Evolutionary conservation across 305 asterid genomes (phyloP), one percentile per base, ranked within the genome.

Genomic region (Galium porrigens): DNA sequence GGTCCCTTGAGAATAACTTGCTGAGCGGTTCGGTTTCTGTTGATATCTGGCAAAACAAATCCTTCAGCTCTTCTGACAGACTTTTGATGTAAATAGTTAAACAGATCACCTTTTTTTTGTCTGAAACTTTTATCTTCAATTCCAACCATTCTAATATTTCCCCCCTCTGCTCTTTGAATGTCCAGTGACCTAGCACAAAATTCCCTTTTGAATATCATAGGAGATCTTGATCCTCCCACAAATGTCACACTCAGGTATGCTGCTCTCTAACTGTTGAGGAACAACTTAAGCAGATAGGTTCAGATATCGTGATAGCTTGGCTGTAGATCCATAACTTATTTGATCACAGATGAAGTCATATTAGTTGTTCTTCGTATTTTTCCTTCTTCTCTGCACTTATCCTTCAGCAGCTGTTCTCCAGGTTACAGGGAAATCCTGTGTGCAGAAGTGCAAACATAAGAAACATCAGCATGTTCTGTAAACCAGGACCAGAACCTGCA

Each of bases 161-260:
- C 42, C 65, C 48, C 46, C 52, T 61, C 6, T 65, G 57, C 44
- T 22, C 34, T 41, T 72, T 65, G 68, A 30, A 57, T 34, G 65
- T 69, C 65, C 73, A 81, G 85, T 6, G 73, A 81, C 76, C 73
- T 81, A 59, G 75, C 33, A 65, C 79, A 71, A 54, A 78, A 81
- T 70, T 66, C 65, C 51, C 60, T 78, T 56, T 73, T 78, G 66
- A 72, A 68, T 51, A 64, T 79, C 66, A 36, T 37, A 48, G 83
- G 85, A 73, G 58, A 66, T 65, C 72, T 81, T 33, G 71, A 78
- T 69, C 85, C 80, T 63, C 81, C 81, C 10, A 77, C 48, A 30
- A 81, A 78, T 52, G 80, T 78, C 44, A 76, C 74, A 30, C 67
- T 81, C 55, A 76, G 83, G 85, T 81, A 78, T 58, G 57, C 33